phyloP scores from a whole-genome alignment of 768 basidiomycete genomes.

The Saitozyma sp. region DNA sequence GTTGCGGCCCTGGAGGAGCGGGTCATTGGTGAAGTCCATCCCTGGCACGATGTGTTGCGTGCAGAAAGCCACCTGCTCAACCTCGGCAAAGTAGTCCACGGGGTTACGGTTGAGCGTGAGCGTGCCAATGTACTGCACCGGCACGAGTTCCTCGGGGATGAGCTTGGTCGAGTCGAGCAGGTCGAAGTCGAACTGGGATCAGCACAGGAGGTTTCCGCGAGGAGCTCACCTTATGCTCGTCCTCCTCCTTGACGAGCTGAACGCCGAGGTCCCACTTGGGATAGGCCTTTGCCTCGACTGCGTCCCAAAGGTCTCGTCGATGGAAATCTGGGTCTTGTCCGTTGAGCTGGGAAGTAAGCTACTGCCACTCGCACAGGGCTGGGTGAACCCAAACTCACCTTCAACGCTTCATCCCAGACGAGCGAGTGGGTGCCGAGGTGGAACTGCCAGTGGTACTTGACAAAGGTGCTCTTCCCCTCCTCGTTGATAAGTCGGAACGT shows the following conservation, averaged over 20 bases:
- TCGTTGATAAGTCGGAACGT: constrained; percentile 74
- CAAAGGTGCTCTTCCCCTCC: constrained; percentile 69
- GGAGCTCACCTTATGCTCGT: constrained; percentile 62
- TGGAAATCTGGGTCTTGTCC: constrained; percentile 87
- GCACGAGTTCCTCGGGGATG: constrained; percentile 79
- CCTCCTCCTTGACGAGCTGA: constrained; percentile 67
- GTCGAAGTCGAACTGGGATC: constrained; percentile 69
- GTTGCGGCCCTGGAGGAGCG: constrained; percentile 62
- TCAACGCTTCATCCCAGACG: constrained; percentile 87
- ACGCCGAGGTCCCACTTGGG: constrained; percentile 80
- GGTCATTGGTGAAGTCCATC: constrained; percentile 56
- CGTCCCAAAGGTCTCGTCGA: constrained; percentile 79
- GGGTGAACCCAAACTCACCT: constrained; percentile 39
- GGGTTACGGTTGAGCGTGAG: constrained; percentile 58
- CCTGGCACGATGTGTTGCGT: constrained; percentile 62
- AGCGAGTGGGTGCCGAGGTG: constrained; percentile 81
- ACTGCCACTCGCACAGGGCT: no score
- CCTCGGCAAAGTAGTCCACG: constrained; percentile 71
- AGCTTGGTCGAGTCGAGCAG: constrained; percentile 85
- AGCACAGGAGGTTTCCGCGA: neutral
- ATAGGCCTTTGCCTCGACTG: constrained; percentile 68
- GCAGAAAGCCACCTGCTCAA: constrained; percentile 87
- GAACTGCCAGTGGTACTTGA: constrained; percentile 85
- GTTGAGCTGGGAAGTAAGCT: constrained; percentile 50
- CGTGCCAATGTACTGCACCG: constrained; percentile 74